These are phyloP conservation scores for Fusarium sp. DNA, from an alignment of 2,329 filamentous ascomycete species.

Conservation along the genomic window DNA sequence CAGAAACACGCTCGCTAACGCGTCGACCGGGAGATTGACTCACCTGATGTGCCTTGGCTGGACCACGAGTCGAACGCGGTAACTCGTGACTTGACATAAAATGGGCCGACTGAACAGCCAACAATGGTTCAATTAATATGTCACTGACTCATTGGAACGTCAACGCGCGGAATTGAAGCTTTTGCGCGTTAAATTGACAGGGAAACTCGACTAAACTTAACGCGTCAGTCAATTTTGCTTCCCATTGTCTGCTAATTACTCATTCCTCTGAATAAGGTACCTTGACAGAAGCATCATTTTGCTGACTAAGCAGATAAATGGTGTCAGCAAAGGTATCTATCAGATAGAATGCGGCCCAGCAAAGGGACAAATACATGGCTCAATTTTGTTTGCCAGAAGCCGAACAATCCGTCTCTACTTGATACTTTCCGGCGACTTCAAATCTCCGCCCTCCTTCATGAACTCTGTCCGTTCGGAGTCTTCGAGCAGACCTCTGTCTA, in stretches of 20 bases:
- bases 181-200: not conserved
- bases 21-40: conserved; percentile 4
- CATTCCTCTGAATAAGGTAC: too few relatives aligned
- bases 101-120: conserved; percentile 36
- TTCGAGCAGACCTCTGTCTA: too few relatives aligned
- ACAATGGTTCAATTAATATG: conserved; percentile 10
- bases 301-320: too few relatives aligned
- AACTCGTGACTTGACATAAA: conserved; percentile 41
- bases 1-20: conserved; percentile 32
- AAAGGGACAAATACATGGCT: too few relatives aligned
- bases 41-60: conserved; percentile 16
- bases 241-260: not conserved
- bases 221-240: not conserved
- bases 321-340: too few relatives aligned
- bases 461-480: too few relatives aligned
- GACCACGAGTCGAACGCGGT: conserved; percentile 36
- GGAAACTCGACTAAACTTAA: not conserved
- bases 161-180: not conserved
- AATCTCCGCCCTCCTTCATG: too few relatives aligned
- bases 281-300: too few relatives aligned
- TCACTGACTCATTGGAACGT: conserved; percentile 2
- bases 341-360: too few relatives aligned
- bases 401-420: too few relatives aligned
- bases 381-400: too few relatives aligned
- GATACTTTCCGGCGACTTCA: too few relatives aligned